Conservation (phyloP, 2,329 filamentous ascomycete species). For the Sporothrix inflata region DNA sequence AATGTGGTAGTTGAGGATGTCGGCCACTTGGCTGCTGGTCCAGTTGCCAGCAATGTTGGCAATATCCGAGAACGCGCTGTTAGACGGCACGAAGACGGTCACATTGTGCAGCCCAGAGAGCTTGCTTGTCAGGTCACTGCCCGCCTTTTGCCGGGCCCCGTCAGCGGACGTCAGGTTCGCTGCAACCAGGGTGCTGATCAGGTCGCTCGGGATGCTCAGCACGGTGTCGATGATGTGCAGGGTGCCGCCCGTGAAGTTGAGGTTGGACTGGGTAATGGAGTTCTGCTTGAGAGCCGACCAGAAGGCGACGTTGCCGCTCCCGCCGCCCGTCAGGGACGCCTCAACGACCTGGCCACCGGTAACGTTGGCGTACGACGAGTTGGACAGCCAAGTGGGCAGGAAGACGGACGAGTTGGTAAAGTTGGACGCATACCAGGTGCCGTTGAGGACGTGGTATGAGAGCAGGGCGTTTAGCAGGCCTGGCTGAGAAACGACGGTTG, state of each 20-base stretch:
- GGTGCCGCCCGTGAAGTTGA: conserved; percentile 16
- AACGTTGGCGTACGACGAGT: conserved; percentile 16
- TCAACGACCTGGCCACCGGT: conserved; percentile 15
- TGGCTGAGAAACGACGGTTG: not conserved
- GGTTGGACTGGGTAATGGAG: not conserved
- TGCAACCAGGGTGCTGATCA: not conserved
- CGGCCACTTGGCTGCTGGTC: not conserved
- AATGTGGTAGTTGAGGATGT: conserved; percentile 10
- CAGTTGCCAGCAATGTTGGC: conserved; percentile 18
- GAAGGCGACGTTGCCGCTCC: conserved; percentile 13
- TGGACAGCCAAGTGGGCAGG: not conserved
- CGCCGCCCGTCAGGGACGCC: not conserved
- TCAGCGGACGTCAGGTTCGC: not conserved
- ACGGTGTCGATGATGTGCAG: conserved; percentile 18
- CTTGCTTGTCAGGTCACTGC: not conserved
- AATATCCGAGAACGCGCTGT: conserved; percentile 6
- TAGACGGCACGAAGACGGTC: conserved; percentile 12
- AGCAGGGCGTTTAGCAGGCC: not conserved
- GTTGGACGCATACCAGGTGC: conserved; percentile 15
- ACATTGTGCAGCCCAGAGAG: not conserved
- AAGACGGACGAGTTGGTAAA: conserved; percentile 14
- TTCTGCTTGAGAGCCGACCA: conserved; percentile 9
- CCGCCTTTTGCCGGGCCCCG: not conserved
- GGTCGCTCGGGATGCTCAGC: conserved; percentile 3
- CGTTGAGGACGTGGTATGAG: conserved; percentile 17